These are phyloP conservation scores for Ascosphaera aggregata DNA, from an alignment of 2,329 filamentous ascomycete genomes.

Conservation along the genomic window DNA sequence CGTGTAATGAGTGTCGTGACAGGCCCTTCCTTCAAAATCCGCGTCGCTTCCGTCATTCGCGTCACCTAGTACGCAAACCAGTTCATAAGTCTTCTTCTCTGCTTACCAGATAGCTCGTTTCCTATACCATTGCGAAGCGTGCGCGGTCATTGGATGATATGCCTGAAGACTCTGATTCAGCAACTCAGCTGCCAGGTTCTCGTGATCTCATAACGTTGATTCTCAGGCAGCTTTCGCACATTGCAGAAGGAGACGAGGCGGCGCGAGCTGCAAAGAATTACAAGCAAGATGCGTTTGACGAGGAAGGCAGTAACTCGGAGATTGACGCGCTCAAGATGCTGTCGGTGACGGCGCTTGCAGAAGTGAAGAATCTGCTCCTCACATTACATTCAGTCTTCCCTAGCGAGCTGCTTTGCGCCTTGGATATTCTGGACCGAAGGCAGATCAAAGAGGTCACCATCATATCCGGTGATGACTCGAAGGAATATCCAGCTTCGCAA, in stretches of 20 bases:
- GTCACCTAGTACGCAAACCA: too few species aligned
- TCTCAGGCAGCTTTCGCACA: neutral
- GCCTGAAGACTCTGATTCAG: neutral
- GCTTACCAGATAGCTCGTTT: too few species aligned
- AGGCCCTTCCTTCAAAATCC: too few species aligned
- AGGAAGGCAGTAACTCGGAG: neutral
- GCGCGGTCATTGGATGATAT: neutral
- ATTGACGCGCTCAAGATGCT: slow-evolving; percentile 8
- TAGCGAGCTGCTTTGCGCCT: slow-evolving; percentile 52
- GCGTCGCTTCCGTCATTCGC: too few species aligned
- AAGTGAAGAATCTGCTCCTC: slow-evolving; percentile 35
- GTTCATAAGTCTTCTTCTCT: too few species aligned
- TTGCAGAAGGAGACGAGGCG: too few species aligned
- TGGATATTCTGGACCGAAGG: slow-evolving; percentile 65
- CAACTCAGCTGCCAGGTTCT: neutral
- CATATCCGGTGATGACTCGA: slow-evolving; percentile 2
- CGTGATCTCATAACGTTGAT: neutral
- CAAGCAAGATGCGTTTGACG: neutral
- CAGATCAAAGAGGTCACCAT: slow-evolving; percentile 37
- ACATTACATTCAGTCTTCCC: slow-evolving; percentile 75
- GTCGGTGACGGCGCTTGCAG: slow-evolving; percentile 7
- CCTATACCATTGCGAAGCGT: too few species aligned
- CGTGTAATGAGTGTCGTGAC: too few species aligned
- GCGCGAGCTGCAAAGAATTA: neutral
- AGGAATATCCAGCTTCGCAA: neutral